phyloP scores from a whole-genome alignment of 257 asterid species.

The Solanum tacnaense region DNA sequence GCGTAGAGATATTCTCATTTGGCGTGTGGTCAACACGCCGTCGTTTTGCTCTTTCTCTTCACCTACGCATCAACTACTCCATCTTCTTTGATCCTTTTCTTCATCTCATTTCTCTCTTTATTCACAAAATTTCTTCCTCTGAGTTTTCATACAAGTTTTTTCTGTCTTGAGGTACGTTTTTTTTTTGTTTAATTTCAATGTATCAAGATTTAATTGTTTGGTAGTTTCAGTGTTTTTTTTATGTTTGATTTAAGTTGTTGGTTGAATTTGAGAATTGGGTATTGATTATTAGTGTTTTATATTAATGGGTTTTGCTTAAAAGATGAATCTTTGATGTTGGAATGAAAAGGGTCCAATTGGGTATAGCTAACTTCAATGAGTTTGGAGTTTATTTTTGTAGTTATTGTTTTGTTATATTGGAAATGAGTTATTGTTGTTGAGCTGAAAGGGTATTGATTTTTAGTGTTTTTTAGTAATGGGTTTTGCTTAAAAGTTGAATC shows the following conservation, averaged over 20 bases:
- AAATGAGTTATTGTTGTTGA: background rate
- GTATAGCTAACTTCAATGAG: background rate
- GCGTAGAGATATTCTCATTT: background rate
- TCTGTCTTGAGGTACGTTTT: constrained; percentile 1
- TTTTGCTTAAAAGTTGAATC: background rate
- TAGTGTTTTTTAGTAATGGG: background rate
- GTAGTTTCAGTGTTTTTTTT: background rate
- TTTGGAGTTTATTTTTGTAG: background rate
- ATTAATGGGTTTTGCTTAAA: background rate
- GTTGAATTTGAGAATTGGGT: background rate
- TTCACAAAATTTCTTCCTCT: background rate
- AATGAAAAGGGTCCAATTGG: background rate
- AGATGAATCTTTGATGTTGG: background rate
- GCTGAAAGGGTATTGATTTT: background rate
- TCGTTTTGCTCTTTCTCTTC: background rate
- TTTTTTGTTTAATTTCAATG: background rate
- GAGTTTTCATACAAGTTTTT: background rate
- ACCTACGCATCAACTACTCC: background rate
- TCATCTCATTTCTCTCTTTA: background rate
- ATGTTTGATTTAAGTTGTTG: background rate
- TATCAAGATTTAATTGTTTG: background rate
- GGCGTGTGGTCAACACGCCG: constrained; percentile 28
- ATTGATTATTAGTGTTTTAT: background rate
- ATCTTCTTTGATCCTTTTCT: background rate
- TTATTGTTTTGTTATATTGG: background rate